phyloP scores from a whole-genome alignment of 345 rosid species.

The Eucalyptus microcorys region DNA sequence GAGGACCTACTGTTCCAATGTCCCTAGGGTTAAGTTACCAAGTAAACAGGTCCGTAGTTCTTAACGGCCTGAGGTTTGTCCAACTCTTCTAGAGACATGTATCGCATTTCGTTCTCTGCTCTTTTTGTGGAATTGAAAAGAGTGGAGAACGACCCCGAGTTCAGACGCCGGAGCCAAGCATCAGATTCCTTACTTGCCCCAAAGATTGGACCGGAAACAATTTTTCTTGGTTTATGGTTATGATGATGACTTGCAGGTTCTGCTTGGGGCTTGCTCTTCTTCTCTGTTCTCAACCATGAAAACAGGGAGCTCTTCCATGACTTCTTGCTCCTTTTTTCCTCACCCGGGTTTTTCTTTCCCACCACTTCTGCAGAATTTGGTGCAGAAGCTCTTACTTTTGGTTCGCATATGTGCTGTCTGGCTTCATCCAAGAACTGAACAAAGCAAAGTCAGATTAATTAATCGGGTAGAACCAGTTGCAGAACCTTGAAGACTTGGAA shows the following conservation, averaged over 20 bases:
- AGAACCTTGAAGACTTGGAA: not conserved
- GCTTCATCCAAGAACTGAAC: slow-evolving; percentile 51
- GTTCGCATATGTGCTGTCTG: slow-evolving; percentile 20
- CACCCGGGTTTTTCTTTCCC: not conserved
- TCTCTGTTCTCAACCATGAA: slow-evolving; percentile 41
- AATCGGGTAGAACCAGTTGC: not conserved
- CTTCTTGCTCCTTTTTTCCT: slow-evolving; percentile 20
- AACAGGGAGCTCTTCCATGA: slow-evolving; percentile 36
- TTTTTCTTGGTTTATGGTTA: slow-evolving; percentile 8
- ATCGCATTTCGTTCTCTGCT: slow-evolving; percentile 18
- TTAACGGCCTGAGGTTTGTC: slow-evolving; percentile 11
- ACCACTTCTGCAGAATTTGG: not conserved
- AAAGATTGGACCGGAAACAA: slow-evolving; percentile 30
- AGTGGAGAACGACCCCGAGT: slow-evolving; percentile 23
- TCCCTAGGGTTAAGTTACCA: slow-evolving; percentile 21
- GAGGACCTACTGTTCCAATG: not conserved
- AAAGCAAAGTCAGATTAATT: not conserved
- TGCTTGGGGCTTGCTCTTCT: slow-evolving; percentile 8
- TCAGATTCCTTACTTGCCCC: slow-evolving; percentile 3
- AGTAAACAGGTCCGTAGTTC: slow-evolving; percentile 39
- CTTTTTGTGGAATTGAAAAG: slow-evolving; percentile 16
- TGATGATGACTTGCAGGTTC: not conserved
- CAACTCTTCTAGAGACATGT: slow-evolving; percentile 18
- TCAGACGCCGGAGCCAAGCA: slow-evolving; percentile 4
- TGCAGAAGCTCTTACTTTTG: not conserved